These are phyloP conservation scores for Yamadazyma ubonensis DNA, from an alignment of 805 yeast genomes.

Conservation along the genomic window DNA sequence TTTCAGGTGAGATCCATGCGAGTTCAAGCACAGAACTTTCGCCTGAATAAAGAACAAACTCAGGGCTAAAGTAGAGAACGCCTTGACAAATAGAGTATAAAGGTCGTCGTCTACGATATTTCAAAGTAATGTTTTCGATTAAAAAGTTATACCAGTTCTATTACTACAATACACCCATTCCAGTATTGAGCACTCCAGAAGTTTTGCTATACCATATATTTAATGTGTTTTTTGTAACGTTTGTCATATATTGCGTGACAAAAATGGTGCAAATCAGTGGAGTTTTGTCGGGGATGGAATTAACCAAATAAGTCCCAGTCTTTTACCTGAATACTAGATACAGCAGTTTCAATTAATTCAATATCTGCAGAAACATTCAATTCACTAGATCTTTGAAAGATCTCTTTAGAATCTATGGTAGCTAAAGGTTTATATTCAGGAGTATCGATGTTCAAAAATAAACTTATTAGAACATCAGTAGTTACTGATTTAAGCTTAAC, in stretches of 20 bases:
- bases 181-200: conserved; percentile 28
- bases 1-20: too few species aligned
- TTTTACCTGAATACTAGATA: conserved; percentile 29
- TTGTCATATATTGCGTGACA: neutral
- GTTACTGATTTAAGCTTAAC: conserved; percentile 4
- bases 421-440: neutral
- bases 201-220: conserved; percentile 20
- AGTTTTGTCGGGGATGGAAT: too few species aligned
- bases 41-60: too few species aligned
- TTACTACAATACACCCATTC: conserved; percentile 27
- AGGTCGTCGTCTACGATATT: too few species aligned
- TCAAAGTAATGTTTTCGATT: too few species aligned
- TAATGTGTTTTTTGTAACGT: conserved; percentile 6
- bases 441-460: conserved; percentile 18
- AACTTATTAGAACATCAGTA: conserved; percentile 41
- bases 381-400: neutral
- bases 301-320: conserved; percentile 46
- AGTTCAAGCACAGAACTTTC: too few species aligned
- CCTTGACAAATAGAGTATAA: too few species aligned
- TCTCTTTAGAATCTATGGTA: neutral
- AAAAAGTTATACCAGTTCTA: conserved; percentile 14
- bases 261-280: too few species aligned
- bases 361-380: conserved; percentile 3
- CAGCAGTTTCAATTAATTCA: conserved; percentile 3
- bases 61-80: too few species aligned